Percentiles rank a stretch among this genome's conserved stretches.
Conservation (phyloP, 768 basidiomycete species). For the Leccinum variicolor region DNA sequence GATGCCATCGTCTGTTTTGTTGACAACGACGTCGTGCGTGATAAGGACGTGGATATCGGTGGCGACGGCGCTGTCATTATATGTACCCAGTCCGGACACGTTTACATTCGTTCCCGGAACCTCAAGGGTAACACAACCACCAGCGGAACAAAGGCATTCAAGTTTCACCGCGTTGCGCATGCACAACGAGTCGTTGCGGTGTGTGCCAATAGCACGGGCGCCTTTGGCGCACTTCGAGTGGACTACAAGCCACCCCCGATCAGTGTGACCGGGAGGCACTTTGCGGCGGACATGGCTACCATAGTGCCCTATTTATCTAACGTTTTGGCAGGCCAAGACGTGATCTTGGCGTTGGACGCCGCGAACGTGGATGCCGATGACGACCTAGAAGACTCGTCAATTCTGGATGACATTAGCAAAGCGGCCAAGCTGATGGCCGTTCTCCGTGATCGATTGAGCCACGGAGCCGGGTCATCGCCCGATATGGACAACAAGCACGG, state of each 20-base stretch:
- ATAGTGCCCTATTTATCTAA: slow-evolving; percentile 56
- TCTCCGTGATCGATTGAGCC: neutral
- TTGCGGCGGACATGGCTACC: slow-evolving; percentile 63
- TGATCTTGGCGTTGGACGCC: neutral
- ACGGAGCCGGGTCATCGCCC: neutral
- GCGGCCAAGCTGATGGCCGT: slow-evolving; percentile 22
- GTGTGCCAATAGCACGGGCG: slow-evolving; percentile 81
- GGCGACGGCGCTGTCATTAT: slow-evolving; percentile 85
- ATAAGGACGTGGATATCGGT: slow-evolving; percentile 83
- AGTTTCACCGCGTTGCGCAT: slow-evolving; percentile 76
- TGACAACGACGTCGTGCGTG: neutral
- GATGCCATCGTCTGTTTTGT: neutral
- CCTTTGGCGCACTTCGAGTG: slow-evolving; percentile 79
- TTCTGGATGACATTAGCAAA: slow-evolving; percentile 35
- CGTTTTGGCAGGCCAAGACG: neutral
- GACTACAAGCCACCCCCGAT: slow-evolving; percentile 65
- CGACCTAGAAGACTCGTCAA: slow-evolving; percentile 37
- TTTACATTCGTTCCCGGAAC: slow-evolving; percentile 76
- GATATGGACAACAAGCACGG: slow-evolving; percentile 40
- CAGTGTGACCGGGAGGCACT: slow-evolving; percentile 46
- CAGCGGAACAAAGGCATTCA: slow-evolving; percentile 49
- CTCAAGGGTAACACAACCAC: slow-evolving; percentile 23
- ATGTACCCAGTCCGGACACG: slow-evolving; percentile 93
- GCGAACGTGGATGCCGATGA: slow-evolving; percentile 25
- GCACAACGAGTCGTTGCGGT: slow-evolving; percentile 86